These are phyloP conservation scores for Aethionema arabicum DNA, from an alignment of 345 rosid genomes.

Conservation along the genomic window DNA sequence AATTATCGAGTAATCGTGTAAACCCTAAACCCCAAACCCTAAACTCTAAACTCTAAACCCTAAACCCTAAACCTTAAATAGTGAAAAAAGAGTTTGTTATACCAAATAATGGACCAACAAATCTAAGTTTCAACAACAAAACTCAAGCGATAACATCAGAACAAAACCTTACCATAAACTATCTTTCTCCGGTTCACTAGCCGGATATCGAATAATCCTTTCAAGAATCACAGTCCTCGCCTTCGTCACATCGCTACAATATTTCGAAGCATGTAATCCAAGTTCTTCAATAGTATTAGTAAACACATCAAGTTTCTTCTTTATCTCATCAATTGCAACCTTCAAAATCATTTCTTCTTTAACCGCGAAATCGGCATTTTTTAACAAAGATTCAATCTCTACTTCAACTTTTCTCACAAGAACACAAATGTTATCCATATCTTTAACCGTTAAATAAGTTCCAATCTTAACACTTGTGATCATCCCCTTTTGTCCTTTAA, in stretches of 20 bases:
- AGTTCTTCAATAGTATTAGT: constrained; percentile 60
- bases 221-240: constrained; percentile 74
- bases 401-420: constrained; percentile 58
- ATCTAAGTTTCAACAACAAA: too few relatives aligned
- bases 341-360: constrained; percentile 53
- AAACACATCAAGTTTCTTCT: constrained; percentile 61
- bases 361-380: constrained; percentile 52
- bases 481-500: constrained; percentile 58
- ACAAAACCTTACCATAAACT: constrained; percentile 28
- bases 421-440: constrained; percentile 63
- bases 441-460: constrained; percentile 52
- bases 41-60: too few relatives aligned
- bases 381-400: constrained; percentile 53
- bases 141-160: not conserved
- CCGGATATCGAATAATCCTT: constrained; percentile 53
- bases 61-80: too few relatives aligned
- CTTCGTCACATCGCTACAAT: constrained; percentile 61
- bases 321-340: constrained; percentile 77
- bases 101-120: too few relatives aligned
- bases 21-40: too few relatives aligned
- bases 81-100: too few relatives aligned
- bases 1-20: too few relatives aligned
- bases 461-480: constrained; percentile 47
- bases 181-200: constrained; percentile 34
- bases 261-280: constrained; percentile 57